Evolutionary conservation across 441 rosid species (phyloP).

Genomic region (Pelargonium myrrhifolium): DNA sequence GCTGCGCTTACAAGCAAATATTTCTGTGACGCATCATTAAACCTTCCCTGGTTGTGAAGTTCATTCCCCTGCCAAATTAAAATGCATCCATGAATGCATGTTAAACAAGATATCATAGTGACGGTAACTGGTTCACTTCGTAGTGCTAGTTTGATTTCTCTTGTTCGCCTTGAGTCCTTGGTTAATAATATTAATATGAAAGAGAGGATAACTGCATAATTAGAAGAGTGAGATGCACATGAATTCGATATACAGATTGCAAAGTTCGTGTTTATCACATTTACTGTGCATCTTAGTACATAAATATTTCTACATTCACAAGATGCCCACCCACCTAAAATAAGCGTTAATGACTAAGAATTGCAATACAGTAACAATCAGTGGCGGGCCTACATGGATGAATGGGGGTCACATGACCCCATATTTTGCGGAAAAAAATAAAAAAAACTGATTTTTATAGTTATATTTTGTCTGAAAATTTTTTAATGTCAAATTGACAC

Average conservation of each 20-base stretch:
- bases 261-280: background rate
- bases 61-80: constrained; percentile 61
- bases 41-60: constrained; percentile 73
- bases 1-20: constrained; percentile 60
- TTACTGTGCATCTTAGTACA: background rate
- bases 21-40: constrained; percentile 60
- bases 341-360: background rate
- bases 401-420: no score
- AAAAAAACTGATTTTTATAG: no score
- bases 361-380: background rate
- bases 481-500: no score
- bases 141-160: background rate
- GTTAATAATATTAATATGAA: background rate
- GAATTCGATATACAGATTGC: background rate
- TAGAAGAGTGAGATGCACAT: background rate
- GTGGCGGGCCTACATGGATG: no score
- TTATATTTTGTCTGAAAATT: no score
- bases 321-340: background rate
- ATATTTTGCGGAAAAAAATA: no score
- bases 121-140: background rate
- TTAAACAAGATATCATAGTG: constrained; percentile 4
- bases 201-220: background rate
- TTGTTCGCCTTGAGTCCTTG: background rate
- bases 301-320: background rate
- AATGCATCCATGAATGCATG: constrained; percentile 1